A percentile compares a stretch with the other conserved stretches of the same genome.
phyloP scores from a whole-genome alignment of 148 eudicot genomes.

The Camellia lanceoleosa region DNA sequence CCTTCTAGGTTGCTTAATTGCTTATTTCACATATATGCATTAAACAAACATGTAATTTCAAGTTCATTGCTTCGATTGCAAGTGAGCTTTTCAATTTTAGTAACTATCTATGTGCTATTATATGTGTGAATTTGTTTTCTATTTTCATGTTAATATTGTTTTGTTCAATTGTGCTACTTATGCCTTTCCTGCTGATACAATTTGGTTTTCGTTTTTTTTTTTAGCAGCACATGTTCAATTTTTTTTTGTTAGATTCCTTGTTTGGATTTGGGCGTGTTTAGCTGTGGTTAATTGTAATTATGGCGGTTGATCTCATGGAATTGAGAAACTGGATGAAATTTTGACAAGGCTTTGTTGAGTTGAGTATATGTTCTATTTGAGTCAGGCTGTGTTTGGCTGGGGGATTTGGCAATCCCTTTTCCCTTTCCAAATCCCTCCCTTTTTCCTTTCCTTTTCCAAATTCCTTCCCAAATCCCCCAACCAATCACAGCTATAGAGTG shows the following conservation, averaged over 20 bases:
- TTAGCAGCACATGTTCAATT: too few species aligned
- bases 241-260: too few species aligned
- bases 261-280: neutral
- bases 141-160: neutral
- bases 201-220: too few species aligned
- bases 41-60: neutral
- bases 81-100: neutral
- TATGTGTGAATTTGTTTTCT: neutral
- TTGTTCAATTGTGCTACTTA: neutral
- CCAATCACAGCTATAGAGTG: neutral
- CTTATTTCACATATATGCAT: slow-evolving; percentile 4
- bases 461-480: too few species aligned
- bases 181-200: neutral
- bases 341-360: neutral
- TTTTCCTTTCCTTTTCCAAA: too few species aligned
- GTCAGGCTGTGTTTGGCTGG: too few species aligned
- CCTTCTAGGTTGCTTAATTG: neutral
- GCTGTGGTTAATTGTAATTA: neutral
- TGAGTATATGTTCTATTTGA: neutral
- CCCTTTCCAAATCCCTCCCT: too few species aligned
- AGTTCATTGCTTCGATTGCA: neutral
- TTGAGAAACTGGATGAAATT: neutral
- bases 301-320: neutral
- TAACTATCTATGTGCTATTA: neutral
- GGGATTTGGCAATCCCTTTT: too few species aligned